Conservation (phyloP, 345 rosid genomes). For the Dipteronia sinensis region DNA sequence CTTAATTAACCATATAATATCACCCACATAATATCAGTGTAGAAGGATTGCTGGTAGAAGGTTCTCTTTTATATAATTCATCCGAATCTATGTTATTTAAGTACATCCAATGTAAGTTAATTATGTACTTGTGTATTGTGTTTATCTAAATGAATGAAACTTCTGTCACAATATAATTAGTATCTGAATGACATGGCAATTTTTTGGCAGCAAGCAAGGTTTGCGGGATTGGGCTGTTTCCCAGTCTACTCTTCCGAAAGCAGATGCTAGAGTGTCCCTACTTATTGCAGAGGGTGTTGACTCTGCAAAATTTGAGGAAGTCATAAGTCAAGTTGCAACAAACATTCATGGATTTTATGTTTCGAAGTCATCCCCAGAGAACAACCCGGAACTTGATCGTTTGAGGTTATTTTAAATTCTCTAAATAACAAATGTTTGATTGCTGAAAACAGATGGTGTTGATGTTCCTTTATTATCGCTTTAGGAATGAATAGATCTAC, state of each 20-base stretch:
- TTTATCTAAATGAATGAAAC: background rate
- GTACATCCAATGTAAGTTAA: background rate
- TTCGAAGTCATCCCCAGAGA: slow-evolving; percentile 57
- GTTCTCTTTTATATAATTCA: background rate
- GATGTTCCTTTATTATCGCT: background rate
- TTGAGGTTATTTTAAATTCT: slow-evolving; percentile 51
- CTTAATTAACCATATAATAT: background rate
- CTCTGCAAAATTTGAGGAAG: slow-evolving; percentile 58
- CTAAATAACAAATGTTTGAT: background rate
- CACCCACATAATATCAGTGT: background rate
- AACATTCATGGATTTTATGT: slow-evolving; percentile 55
- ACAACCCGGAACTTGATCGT: slow-evolving; percentile 60
- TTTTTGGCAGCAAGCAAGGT: slow-evolving; percentile 56
- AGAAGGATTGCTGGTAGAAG: background rate
- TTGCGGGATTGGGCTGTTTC: slow-evolving; percentile 69
- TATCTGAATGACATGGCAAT: slow-evolving; percentile 12
- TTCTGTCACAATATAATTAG: background rate
- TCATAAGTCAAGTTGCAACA: slow-evolving; percentile 58
- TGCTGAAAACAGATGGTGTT: background rate
- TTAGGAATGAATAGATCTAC: background rate
- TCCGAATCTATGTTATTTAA: background rate
- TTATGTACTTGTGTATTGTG: background rate
- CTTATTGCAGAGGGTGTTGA: slow-evolving; percentile 65
- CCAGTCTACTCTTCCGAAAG: slow-evolving; percentile 62
- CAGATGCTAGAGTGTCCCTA: slow-evolving; percentile 55